Evolutionary conservation across 2,329 filamentous ascomycete genomes (phyloP).

Genomic region (Colletotrichum scovillei): DNA sequence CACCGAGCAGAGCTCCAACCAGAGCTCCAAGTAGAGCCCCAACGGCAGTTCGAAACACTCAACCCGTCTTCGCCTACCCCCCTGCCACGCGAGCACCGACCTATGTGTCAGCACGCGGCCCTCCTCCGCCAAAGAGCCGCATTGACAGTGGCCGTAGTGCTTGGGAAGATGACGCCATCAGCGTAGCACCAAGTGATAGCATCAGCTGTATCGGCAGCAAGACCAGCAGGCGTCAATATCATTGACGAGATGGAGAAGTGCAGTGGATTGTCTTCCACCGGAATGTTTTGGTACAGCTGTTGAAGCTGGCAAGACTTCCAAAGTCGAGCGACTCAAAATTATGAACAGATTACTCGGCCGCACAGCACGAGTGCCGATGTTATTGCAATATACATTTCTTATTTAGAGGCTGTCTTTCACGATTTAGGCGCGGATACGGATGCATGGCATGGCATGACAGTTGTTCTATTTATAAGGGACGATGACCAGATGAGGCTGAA

Average conservation of each 20-base stretch:
- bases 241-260: conserved; percentile 37
- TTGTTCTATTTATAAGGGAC: neutral
- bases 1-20: conserved; percentile 12
- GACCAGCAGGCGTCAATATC: conserved; percentile 43
- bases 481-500: neutral
- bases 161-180: conserved; percentile 62
- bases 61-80: conserved; percentile 30
- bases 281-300: neutral
- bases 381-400: neutral
- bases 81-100: conserved; percentile 40
- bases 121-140: conserved; percentile 54
- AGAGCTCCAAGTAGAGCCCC: conserved; percentile 10
- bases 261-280: neutral
- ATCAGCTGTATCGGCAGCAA: conserved; percentile 69
- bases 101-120: conserved; percentile 45
- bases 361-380: neutral
- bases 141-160: conserved; percentile 53
- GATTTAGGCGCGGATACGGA: neutral
- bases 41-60: conserved; percentile 11
- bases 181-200: conserved; percentile 70
- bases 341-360: neutral
- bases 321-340: neutral
- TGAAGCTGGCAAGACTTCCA: neutral
- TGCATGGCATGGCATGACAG: neutral
- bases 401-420: neutral